Base-by-base conservation (phyloP, 345 rosid genomes). In the Rubroshorea leprosula region DNA sequence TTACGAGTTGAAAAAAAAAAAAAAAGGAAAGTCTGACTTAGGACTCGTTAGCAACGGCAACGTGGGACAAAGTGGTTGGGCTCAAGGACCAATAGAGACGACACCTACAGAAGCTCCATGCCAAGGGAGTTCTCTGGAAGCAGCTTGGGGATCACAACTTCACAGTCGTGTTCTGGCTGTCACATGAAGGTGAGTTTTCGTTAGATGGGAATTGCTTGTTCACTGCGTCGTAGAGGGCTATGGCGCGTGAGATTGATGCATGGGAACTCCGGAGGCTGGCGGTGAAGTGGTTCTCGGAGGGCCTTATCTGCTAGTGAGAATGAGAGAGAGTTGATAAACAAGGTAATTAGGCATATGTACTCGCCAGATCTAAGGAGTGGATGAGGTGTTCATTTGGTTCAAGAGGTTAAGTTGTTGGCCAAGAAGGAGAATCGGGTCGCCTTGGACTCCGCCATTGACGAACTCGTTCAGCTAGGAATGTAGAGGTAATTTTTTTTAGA, bases 121-220 rank as follows among this genome's bases (percentile, higher is more conserved):
- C n/a, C n/a, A n/a, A n/a, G n/a, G n/a, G 99, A 9, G 90, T 93
- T 0, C 70, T 93, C 5, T 93, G 99, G 99, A 85, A 85, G 67
- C 87, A 83, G 56, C 98, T 95, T 4, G 70, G 55, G 39, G 82
- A 71, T 9, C 51, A 63, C 17, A 76, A 80, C 3, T 25, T 73
- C 1, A 78, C 97, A 20, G 78, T 87, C 19, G 94, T 93, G 24
- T 89, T 93, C 76, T 74, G 77, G 49, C 78, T 89, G 17, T 78
- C 94, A 0, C 91, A 93, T 62, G 99, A 96, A 10, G 99, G 99
- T 19, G 96, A 89, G 44, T 97, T 93, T 2, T 87, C 90, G 18
- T 54, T 97, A 11, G 97, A 93, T 63, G 97, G 99, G 22, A 93
- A 93, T 83, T 93, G 99, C 72, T 69, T 93, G 3, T 93, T 93